Evolutionary conservation across 345 rosid species (phyloP), one percentile per base, ranked within the genome.

Genomic region (Pistacia atlantica): DNA sequence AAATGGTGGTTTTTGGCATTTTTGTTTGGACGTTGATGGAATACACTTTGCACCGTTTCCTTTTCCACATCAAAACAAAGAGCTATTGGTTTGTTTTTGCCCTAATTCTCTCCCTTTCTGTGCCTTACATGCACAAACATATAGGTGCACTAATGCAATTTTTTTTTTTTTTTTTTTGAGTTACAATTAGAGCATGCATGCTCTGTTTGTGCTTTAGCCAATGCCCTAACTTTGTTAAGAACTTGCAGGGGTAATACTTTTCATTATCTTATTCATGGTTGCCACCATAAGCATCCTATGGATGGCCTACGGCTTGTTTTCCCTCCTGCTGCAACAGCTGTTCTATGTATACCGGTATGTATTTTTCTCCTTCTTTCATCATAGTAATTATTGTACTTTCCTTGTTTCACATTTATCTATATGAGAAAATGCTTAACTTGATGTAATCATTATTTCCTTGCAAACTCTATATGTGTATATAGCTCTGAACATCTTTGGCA

Each of bases 211-310:
- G 6, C 51, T 74, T 49, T 37, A 37, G 55, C 57, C 5, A 17
- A 55, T 63, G 4, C 65, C 38, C 54, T 62, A 35, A 77, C 25
- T 11, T 38, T 55, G 8, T 60, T 79, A 11, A 52, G 69, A 68
- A 63, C 68, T 37, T 80, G 31, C 60, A 92, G 97, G 97, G 90
- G 90, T 71, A 92, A 91, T 81, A 92, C 97, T 0, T 25, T 80
- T 7, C 97, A 92, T 81, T 92, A 92, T 82, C 97, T 92, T 84
- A 78, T 92, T 76, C 97, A 92, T 82, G 97, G 97, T 74, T 92
- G 97, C 78, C 97, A 92, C 78, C 97, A 91, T 63, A 92, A 92
- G 86, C 97, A 92, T 82, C 97, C 97, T 48, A 92, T 89, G 90
- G 97, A 92, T 75, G 89, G 95, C 65, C 86, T 92, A 45, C 83